Base-by-base conservation (phyloP, 2,329 filamentous ascomycete genomes). In the Penicillium nordicum region DNA sequence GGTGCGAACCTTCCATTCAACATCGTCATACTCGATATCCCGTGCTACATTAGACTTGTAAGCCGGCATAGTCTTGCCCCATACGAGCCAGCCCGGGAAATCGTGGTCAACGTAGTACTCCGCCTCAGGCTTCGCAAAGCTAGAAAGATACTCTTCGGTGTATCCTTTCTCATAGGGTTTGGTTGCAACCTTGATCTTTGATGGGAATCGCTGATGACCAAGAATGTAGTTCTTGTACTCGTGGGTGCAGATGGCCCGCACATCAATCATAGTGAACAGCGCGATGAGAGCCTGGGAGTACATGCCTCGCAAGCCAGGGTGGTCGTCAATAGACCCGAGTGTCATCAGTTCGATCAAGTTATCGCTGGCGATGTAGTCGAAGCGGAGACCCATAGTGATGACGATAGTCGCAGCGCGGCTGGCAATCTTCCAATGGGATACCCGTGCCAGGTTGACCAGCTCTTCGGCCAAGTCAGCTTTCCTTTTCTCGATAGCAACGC, bases 371-470 rank as follows among this genome's bases (percentile, higher is more conserved):
- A 99, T 84, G 18, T 85, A 88, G 63, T 97, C 88, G 66, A 97
- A 96, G n/a, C 94, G 87, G 60, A 97, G 84, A 55, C 91, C 93
- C 60, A 97, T 82, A 58, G 94, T 96, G 55, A 93, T 86, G 5
- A 96, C 90, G 70, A 99, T 94, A 36, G 95, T 89, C 10, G 90
- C 89, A 55, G 92, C 96, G 29, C 93, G 84, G 49, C 87, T 91
- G 6, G 93, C 93, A 65, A 96, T 92, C 78, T 96, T 97, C 94
- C 94, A 99, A 70, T 99, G 95, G 0, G 92, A 90, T 3, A 84
- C 84, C 66, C 85, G 87, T 1, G 91, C 89, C 57, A 88, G 78
- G 57, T 88, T 84, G 4, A 92, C 88, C 32, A 99, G 80, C 70
- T 97, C 92, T 53, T 90, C 79, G 0, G 92, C 90, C 27, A 99